Base-by-base conservation (phyloP, 2,329 filamentous ascomycete species). In the Coniochaeta sp. region DNA sequence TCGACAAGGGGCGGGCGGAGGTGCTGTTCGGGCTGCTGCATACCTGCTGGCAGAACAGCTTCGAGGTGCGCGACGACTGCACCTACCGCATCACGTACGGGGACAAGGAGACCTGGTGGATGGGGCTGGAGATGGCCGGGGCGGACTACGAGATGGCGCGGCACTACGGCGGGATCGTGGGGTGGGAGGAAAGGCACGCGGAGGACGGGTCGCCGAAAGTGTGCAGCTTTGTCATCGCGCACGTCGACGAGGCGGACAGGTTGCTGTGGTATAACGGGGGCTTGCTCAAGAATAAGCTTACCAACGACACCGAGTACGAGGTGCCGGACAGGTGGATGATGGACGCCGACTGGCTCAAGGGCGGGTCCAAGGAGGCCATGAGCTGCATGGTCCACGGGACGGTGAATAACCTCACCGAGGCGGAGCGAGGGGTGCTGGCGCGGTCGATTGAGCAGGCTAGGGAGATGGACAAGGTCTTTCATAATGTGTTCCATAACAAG, bases 101-200 rank as follows among this genome's bases (percentile, higher is more conserved):
- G 0, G 77, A 80, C 40, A 79, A 79, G 63, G 77, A 79, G 62
- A 75, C 70, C 0, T 79, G 72, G 70, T 79, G 77, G 77, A 68
- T 79, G 24, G 76, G 76, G 0, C 68, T 78, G 8, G 77, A 79
- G 60, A 67, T 78, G 1, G 69, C 71, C 2, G 72, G 71, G 3
- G 69, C 73, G 0, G 62, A 57, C 0, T 79, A 78, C 58, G 66
- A 69, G 1, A 78, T 79, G 60, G 74, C 76, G 6, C 59, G 65
- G 33, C 73, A 77, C 57, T 79, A 79, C 55, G 77, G 71, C 1
- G 70, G 73, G 1, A 74, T 79, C 8, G 63, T 76, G 0, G 77
- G 77, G 0, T 73, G 74, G 71, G 60, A 65, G 34, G 55, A 61
- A 17, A 38, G 2, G 28, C 19, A 38, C 8, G 6, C 31, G 31